phyloP scores from a whole-genome alignment of 176 grass and related monocot genomes.

The Carex myosuroides region DNA sequence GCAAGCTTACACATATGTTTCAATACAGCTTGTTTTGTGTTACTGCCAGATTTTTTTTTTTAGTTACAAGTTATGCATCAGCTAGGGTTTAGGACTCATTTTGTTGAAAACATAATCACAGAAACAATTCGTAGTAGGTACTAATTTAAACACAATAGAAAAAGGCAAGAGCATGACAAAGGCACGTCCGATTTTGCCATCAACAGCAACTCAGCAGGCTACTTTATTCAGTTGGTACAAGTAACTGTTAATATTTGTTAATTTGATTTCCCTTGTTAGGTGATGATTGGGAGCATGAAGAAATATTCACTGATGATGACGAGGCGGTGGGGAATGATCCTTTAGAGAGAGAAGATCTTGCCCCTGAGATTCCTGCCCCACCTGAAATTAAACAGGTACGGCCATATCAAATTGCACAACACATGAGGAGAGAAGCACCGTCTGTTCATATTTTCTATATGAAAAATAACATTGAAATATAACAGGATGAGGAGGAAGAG shows the following conservation, averaged over 20 bases:
- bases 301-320: constrained; percentile 90
- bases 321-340: constrained; percentile 60
- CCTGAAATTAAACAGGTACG: constrained; percentile 87
- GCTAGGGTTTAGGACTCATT: not conserved
- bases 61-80: not conserved
- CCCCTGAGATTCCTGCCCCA: constrained; percentile 67
- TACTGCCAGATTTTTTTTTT: not conserved
- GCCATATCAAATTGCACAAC: not conserved
- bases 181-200: not conserved
- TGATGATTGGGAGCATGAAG: constrained; percentile 95
- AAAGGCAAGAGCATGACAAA: not conserved
- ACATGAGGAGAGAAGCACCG: not conserved
- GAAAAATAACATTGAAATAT: constrained; percentile 8
- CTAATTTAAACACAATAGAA: not conserved
- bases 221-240: not conserved
- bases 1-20: not conserved
- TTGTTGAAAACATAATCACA: not conserved
- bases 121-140: not conserved
- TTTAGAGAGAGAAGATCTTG: constrained; percentile 69
- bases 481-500: constrained; percentile 68
- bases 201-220: not conserved
- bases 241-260: not conserved
- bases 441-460: not conserved
- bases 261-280: constrained; percentile 33
- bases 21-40: not conserved